A percentile compares a stretch with the other conserved stretches of the same genome.
Evolutionary conservation across 2,329 filamentous ascomycete species (phyloP).

Genomic region (Nigrospora oryzae): DNA sequence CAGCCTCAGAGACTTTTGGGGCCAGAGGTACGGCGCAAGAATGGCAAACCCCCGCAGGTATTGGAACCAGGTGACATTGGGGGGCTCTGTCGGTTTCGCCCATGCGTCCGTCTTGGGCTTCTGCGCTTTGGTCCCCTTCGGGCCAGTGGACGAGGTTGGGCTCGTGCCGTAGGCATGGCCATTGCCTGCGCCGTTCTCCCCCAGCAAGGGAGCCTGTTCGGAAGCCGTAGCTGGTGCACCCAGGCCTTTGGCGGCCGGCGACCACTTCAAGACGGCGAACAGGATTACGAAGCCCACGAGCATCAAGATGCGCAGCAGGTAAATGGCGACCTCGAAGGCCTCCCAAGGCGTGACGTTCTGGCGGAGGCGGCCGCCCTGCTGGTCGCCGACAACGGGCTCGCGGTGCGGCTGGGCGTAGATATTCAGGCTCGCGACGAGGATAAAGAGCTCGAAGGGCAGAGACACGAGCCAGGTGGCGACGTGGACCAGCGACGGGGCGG

Average conservation of each 20-base stretch:
- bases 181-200: background rate
- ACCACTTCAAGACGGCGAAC: background rate
- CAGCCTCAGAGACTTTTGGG: slow-evolving; percentile 29
- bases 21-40: slow-evolving; percentile 38
- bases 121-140: slow-evolving; percentile 6
- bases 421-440: slow-evolving; percentile 15
- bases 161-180: background rate
- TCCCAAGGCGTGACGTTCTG: slow-evolving; percentile 12
- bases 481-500: slow-evolving; percentile 22
- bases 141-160: slow-evolving; percentile 3
- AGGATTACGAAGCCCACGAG: background rate
- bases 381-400: slow-evolving; percentile 14
- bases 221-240: background rate
- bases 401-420: slow-evolving; percentile 17
- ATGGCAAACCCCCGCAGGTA: slow-evolving; percentile 35
- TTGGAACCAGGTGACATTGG: slow-evolving; percentile 28
- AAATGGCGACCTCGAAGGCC: slow-evolving; percentile 17
- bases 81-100: slow-evolving; percentile 20
- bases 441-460: slow-evolving; percentile 21
- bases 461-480: slow-evolving; percentile 23
- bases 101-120: slow-evolving; percentile 7
- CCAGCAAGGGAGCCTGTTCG: slow-evolving; percentile 1
- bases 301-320: slow-evolving; percentile 15
- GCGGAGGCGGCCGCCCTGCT: slow-evolving; percentile 14
- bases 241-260: too few species aligned